Conservation (phyloP, 257 asterid genomes). For the Jaltomata sinuosa region DNA sequence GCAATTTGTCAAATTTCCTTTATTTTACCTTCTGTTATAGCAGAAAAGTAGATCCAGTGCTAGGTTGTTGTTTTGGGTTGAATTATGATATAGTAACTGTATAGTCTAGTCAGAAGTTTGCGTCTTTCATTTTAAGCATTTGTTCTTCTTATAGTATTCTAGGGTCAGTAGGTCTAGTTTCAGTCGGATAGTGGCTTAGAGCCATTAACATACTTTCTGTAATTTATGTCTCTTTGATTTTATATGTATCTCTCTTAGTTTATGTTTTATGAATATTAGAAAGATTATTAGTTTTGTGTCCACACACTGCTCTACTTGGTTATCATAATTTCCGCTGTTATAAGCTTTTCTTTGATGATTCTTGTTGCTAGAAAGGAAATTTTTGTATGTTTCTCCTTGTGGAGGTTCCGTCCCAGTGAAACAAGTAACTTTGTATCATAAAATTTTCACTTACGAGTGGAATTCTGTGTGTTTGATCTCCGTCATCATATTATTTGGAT, state of each 20-base stretch:
- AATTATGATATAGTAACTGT: neutral
- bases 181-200: neutral
- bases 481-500: neutral
- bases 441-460: neutral
- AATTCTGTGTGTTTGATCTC: neutral
- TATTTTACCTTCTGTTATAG: neutral
- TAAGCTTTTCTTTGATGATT: neutral
- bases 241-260: neutral
- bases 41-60: neutral
- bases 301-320: neutral
- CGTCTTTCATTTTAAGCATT: neutral
- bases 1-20: neutral
- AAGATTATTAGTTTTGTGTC: neutral
- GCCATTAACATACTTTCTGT: neutral
- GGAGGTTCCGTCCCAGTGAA: neutral
- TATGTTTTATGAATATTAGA: neutral
- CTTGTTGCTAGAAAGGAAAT: neutral
- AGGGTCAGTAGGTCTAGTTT: neutral
- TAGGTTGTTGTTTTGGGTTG: neutral
- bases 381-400: neutral
- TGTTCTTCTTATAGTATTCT: neutral
- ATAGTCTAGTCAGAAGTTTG: neutral
- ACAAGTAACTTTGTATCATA: neutral
- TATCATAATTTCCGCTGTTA: neutral
- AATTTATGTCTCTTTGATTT: neutral